These are phyloP conservation scores for Chlamydomonas eustigma DNA, from an alignment of 139 green algal genomes.

Conservation along the genomic window DNA sequence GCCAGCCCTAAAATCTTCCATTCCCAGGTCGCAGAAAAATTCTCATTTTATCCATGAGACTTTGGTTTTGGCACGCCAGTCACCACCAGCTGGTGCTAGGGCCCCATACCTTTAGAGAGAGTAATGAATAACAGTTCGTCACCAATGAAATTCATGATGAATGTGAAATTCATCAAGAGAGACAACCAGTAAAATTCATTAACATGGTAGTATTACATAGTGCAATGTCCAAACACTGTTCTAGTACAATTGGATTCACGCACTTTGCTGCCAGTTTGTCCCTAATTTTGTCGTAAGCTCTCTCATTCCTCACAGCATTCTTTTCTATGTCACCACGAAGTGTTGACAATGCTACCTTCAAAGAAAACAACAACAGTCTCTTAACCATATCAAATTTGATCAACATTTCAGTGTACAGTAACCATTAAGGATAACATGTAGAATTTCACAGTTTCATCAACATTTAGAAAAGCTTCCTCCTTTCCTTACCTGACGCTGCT, in stretches of 20 bases:
- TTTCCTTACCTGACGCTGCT: background rate
- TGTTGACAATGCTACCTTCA: background rate
- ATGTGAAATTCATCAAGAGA: background rate
- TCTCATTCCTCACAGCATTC: background rate
- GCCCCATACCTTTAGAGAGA: background rate
- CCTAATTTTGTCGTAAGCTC: constrained; percentile 36
- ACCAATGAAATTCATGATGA: background rate
- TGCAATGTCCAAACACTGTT: background rate
- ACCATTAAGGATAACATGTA: no score
- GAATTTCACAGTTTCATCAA: no score
- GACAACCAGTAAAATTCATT: background rate
- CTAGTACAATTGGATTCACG: background rate
- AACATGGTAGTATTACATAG: background rate
- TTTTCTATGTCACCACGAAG: background rate
- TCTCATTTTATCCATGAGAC: background rate
- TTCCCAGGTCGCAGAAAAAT: no score
- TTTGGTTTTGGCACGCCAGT: background rate
- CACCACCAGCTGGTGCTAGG: background rate
- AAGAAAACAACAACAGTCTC: no score
- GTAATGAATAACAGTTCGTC: background rate
- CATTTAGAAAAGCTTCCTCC: background rate
- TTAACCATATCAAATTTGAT: no score
- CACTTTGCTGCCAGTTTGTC: constrained; percentile 23
- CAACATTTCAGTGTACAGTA: no score
- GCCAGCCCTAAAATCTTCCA: no score